A percentile compares a stretch with the other conserved stretches of the same genome.
Evolutionary conservation across 192 early-diverging fungal species (phyloP).

Genomic region (Coemansia sp.): DNA sequence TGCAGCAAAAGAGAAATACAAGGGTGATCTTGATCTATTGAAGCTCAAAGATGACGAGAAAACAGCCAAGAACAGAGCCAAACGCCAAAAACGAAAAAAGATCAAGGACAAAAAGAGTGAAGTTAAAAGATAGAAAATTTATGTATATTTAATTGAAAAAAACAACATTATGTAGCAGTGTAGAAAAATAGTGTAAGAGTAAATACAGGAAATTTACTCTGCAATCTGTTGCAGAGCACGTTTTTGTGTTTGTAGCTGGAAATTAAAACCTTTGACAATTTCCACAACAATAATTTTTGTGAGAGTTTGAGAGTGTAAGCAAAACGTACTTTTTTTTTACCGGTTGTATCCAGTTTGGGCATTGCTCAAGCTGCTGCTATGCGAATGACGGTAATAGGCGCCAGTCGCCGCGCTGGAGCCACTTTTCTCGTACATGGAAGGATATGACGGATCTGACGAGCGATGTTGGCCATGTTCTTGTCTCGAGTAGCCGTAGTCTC

Average conservation of each 20-base stretch:
- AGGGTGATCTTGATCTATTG: constrained; percentile 62
- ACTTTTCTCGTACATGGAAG: neutral
- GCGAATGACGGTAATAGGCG: neutral
- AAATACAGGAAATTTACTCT: too few species aligned
- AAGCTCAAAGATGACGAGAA: constrained; percentile 70
- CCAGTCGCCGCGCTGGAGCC: neutral
- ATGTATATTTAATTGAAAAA: too few species aligned
- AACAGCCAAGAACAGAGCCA: constrained; percentile 86
- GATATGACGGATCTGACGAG: neutral
- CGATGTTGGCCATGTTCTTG: neutral
- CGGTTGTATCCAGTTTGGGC: neutral
- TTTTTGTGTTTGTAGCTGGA: too few species aligned
- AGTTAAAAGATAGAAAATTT: neutral
- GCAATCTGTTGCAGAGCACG: too few species aligned
- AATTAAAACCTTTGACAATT: too few species aligned
- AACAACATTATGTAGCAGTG: too few species aligned
- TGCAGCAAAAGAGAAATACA: constrained; percentile 59
- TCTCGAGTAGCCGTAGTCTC: neutral
- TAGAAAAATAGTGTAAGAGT: too few species aligned
- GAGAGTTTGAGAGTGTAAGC: too few species aligned
- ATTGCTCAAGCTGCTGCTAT: neutral
- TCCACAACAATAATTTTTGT: too few species aligned
- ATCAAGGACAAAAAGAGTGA: constrained; percentile 34
- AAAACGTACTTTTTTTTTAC: neutral
- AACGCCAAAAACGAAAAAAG: constrained; percentile 75